Conservation (phyloP, 2,329 filamentous ascomycete genomes). For the Fonsecaea erecta region DNA sequence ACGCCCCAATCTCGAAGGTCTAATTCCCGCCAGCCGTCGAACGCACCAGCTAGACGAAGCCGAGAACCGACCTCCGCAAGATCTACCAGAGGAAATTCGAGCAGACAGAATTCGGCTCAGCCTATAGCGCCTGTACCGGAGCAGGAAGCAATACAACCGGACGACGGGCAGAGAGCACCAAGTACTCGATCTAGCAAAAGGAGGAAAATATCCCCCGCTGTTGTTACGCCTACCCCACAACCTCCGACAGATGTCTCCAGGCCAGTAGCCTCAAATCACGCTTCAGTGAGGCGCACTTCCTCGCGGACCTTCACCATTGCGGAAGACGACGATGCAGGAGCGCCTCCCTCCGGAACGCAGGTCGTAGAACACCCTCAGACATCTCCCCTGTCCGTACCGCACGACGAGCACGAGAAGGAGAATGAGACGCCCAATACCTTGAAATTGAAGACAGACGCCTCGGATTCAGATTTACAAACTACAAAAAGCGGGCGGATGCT, state of each 20-base stretch:
- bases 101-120: background rate
- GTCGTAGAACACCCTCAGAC: background rate
- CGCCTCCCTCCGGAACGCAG: background rate
- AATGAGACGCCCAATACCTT: constrained; percentile 4
- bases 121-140: background rate
- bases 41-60: constrained; percentile 19
- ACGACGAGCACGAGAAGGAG: constrained; percentile 17
- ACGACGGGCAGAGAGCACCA: background rate
- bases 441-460: background rate
- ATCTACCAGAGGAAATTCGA: constrained; percentile 12
- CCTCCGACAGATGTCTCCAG: background rate
- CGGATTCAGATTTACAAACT: background rate
- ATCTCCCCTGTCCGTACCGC: constrained; percentile 22
- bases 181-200: constrained; percentile 25
- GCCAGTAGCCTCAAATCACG: constrained; percentile 4
- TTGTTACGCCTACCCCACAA: constrained; percentile 6
- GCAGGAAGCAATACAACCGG: background rate
- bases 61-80: constrained; percentile 11
- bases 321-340: constrained; percentile 14
- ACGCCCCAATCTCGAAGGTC: constrained; percentile 34
- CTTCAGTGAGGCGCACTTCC: constrained; percentile 14
- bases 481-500: constrained; percentile 18
- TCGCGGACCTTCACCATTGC: constrained; percentile 24
- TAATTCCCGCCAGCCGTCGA: constrained; percentile 13
- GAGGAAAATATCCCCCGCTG: constrained; percentile 23